Evolutionary conservation across 2,329 filamentous ascomycete genomes (phyloP).

Genomic region (Hymenoscyphus fructigenus): DNA sequence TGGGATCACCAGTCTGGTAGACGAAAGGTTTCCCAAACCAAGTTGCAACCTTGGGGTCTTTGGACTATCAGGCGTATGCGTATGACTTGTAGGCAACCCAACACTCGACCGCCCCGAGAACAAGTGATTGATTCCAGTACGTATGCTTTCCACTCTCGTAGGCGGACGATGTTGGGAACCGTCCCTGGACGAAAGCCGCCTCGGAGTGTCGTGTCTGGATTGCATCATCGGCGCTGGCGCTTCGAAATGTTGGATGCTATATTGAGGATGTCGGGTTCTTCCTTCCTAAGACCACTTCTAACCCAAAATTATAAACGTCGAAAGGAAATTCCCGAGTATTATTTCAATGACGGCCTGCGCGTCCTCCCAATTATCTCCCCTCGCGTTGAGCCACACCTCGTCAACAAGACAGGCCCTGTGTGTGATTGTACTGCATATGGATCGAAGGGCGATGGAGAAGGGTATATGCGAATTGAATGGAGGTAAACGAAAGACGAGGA

Average conservation of each 20-base stretch:
- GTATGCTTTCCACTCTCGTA: constrained; percentile 29
- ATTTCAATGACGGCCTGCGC: constrained; percentile 23
- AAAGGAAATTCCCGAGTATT: constrained; percentile 15
- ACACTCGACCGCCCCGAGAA: constrained; percentile 33
- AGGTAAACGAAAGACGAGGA: constrained; percentile 20
- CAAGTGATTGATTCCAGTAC: constrained; percentile 28
- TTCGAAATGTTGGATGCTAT: constrained; percentile 15
- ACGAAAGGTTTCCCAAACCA: constrained; percentile 41
- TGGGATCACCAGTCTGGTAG: constrained; percentile 44
- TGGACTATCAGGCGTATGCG: constrained; percentile 39
- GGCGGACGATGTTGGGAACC: constrained; percentile 14
- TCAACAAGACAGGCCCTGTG: constrained; percentile 30
- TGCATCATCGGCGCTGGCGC: constrained; percentile 24
- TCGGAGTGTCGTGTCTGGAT: constrained; percentile 18
- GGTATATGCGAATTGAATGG: constrained; percentile 12
- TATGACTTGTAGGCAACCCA: constrained; percentile 18
- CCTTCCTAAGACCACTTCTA: constrained; percentile 18
- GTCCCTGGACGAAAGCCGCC: constrained; percentile 21
- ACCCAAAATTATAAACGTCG: constrained; percentile 18
- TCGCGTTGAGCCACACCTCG: constrained; percentile 18
- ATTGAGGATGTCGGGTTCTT: constrained; percentile 11
- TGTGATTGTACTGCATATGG: constrained; percentile 29
- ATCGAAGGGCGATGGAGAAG: constrained; percentile 18
- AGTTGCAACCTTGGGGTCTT: constrained; percentile 48
- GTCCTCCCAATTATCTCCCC: constrained; percentile 22